phyloP scores from a whole-genome alignment of 306 rosid species.

The Aeschynomene evenia region DNA sequence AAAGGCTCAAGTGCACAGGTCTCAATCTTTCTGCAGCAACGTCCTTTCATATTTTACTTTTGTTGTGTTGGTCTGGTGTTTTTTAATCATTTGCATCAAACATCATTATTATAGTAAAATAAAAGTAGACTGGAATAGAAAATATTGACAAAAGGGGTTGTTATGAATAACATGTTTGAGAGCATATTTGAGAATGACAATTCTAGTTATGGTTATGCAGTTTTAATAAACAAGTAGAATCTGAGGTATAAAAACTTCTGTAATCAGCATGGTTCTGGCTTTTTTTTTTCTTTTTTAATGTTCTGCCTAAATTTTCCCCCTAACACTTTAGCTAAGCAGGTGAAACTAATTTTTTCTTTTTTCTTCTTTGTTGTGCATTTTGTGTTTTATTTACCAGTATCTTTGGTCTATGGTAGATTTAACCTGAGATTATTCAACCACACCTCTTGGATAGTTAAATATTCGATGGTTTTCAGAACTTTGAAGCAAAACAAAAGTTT shows the following conservation, averaged over 20 bases:
- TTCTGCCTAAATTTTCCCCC: neutral
- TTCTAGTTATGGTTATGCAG: neutral
- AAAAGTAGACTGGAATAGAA: neutral
- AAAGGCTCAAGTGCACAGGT: too few species aligned
- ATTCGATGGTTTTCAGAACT: neutral
- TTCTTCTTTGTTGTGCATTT: neutral
- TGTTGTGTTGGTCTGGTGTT: neutral
- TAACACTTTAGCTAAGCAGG: neutral
- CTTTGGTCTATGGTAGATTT: slow-evolving; percentile 10
- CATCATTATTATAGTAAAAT: neutral
- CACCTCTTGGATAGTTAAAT: neutral
- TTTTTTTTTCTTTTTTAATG: neutral
- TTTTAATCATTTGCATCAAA: neutral
- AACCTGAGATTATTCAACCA: neutral
- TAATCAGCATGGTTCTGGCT: neutral
- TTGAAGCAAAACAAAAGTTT: neutral
- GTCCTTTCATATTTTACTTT: neutral
- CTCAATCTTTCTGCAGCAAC: neutral
- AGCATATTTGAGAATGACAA: neutral
- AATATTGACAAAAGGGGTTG: neutral
- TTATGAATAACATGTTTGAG: neutral
- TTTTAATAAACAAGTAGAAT: neutral
- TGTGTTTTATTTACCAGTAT: neutral
- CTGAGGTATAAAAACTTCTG: neutral
- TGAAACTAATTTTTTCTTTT: neutral